Evolutionary conservation across 345 rosid species (phyloP).

Genomic region (Litchi chinensis): DNA sequence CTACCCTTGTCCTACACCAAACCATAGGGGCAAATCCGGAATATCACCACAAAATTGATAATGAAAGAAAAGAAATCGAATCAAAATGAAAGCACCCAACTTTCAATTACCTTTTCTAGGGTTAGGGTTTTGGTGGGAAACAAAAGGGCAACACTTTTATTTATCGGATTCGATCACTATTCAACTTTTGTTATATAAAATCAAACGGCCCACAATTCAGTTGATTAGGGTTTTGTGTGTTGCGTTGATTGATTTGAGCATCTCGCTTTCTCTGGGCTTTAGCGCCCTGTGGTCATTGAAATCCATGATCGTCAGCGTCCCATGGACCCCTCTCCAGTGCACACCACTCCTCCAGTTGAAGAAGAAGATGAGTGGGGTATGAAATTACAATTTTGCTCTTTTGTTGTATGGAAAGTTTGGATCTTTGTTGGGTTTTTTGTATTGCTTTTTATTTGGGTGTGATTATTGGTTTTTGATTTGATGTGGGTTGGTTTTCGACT

Average conservation of each 20-base stretch:
- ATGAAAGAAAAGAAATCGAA: background rate
- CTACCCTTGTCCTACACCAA: background rate
- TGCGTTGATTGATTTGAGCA: slow-evolving; percentile 11
- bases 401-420: background rate
- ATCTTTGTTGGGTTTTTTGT: background rate
- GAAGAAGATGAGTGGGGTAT: slow-evolving; percentile 93
- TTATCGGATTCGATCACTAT: background rate
- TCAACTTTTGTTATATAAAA: background rate
- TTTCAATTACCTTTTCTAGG: slow-evolving; percentile 1
- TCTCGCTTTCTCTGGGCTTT: slow-evolving; percentile 41
- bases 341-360: slow-evolving; percentile 43
- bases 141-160: background rate
- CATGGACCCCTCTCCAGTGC: slow-evolving; percentile 70
- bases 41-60: background rate
- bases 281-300: slow-evolving; percentile 53
- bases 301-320: slow-evolving; percentile 72
- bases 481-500: background rate
- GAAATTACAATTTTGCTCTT: background rate
- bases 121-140: slow-evolving; percentile 21
- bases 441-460: no score
- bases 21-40: background rate
- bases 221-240: slow-evolving; percentile 5
- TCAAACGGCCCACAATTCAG: background rate
- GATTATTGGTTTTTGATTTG: background rate
- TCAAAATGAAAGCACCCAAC: background rate